phyloP scores from a whole-genome alignment of 768 basidiomycete genomes.

The Tylopilus intermedius region DNA sequence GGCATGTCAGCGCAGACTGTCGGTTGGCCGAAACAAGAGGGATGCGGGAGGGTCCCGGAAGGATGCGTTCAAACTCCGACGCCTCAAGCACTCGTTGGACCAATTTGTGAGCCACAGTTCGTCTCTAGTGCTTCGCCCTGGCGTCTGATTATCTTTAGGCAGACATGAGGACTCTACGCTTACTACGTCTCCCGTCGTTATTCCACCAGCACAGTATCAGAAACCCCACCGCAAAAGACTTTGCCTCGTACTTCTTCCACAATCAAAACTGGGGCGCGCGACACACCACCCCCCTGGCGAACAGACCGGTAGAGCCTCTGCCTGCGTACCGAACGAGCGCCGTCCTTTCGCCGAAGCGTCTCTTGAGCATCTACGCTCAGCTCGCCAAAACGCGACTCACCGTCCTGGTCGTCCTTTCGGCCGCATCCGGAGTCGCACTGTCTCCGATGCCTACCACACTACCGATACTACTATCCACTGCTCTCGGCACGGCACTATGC shows the following conservation, averaged over 20 bases:
- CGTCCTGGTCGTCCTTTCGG: conserved; percentile 77
- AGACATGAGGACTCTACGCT: conserved; percentile 18
- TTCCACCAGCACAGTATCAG: not conserved
- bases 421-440: conserved; percentile 89
- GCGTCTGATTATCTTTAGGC: conserved; percentile 1
- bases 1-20: conserved; percentile 34
- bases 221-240: conserved; percentile 14
- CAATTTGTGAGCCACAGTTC: no score
- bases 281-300: conserved; percentile 10
- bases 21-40: not conserved
- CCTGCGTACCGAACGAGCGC: conserved; percentile 35
- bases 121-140: no score
- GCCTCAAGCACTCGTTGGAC: not conserved
- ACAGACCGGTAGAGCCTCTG: conserved; percentile 14
- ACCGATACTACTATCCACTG: conserved; percentile 80
- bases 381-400: conserved; percentile 85
- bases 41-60: conserved; percentile 9
- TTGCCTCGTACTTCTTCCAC: conserved; percentile 61
- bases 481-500: conserved; percentile 85
- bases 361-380: conserved; percentile 68
- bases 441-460: conserved; percentile 84
- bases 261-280: conserved; percentile 50
- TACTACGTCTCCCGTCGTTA: conserved; percentile 9
- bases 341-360: conserved; percentile 43
- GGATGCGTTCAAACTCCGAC: conserved; percentile 31